These are phyloP conservation scores for Mycena indigotica DNA, from an alignment of 768 basidiomycete species.

Conservation along the genomic window DNA sequence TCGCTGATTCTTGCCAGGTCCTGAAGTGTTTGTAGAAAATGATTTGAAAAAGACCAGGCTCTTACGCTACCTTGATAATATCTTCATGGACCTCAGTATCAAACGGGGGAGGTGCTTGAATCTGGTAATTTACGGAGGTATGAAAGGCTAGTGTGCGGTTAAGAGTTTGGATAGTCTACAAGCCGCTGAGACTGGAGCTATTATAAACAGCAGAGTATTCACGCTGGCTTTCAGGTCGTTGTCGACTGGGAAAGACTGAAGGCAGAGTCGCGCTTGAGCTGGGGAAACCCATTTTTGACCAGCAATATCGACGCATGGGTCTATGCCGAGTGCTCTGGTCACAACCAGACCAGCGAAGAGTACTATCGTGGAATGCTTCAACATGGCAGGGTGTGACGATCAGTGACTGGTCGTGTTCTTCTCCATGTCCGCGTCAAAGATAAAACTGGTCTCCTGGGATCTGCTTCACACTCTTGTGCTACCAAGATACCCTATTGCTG, in stretches of 20 bases:
- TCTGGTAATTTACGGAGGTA: constrained; percentile 63
- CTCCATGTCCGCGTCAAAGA: constrained; percentile 20
- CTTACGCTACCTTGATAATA: constrained; percentile 25
- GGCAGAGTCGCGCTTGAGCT: constrained; percentile 51
- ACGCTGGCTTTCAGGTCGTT: constrained; percentile 53
- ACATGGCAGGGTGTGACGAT: neutral
- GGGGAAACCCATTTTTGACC: constrained; percentile 60
- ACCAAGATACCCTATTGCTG: constrained; percentile 67
- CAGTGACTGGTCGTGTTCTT: neutral
- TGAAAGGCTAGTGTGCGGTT: constrained; percentile 63
- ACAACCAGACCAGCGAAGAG: neutral
- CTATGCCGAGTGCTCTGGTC: constrained; percentile 19
- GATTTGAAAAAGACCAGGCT: neutral
- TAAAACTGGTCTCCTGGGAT: constrained; percentile 78
- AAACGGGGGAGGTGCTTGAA: constrained; percentile 56
- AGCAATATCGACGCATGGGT: constrained; percentile 56
- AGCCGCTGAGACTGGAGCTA: neutral
- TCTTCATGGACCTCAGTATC: constrained; percentile 59
- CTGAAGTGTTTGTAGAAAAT: constrained; percentile 22
- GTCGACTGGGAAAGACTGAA: constrained; percentile 51
- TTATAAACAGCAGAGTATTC: constrained; percentile 14
- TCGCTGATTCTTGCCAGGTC: constrained; percentile 51
- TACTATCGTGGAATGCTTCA: constrained; percentile 2
- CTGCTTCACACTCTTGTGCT: constrained; percentile 73
- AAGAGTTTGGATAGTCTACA: constrained; percentile 57